A percentile compares a stretch with the other conserved stretches of the same genome.
Conservation (phyloP, 2,329 filamentous ascomycete species). For the Claviceps capensis region DNA sequence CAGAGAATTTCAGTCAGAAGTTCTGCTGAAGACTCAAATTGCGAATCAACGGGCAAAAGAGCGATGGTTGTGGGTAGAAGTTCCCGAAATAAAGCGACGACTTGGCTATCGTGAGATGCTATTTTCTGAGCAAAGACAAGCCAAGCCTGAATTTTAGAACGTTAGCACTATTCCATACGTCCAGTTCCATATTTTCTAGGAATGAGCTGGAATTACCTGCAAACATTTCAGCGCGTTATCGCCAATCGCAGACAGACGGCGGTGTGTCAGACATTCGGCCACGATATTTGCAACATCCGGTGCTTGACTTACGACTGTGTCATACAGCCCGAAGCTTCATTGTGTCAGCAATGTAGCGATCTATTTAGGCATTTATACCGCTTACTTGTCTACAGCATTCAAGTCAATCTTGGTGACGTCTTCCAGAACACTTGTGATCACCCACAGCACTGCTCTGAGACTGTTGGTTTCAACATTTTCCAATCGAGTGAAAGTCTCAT, state of each 20-base stretch:
- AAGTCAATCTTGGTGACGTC: slow-evolving; percentile 45
- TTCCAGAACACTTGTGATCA: slow-evolving; percentile 29
- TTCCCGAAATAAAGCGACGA: slow-evolving; percentile 44
- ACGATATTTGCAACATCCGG: slow-evolving; percentile 28
- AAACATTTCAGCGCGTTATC: slow-evolving; percentile 46
- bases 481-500: slow-evolving; percentile 31
- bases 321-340: slow-evolving; percentile 24
- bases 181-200: background rate
- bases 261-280: slow-evolving; percentile 17
- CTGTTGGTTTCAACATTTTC: slow-evolving; percentile 32
- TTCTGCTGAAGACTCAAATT: slow-evolving; percentile 48
- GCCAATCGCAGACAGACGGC: slow-evolving; percentile 23
- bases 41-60: slow-evolving; percentile 42
- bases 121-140: slow-evolving; percentile 57
- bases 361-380: background rate
- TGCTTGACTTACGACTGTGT: slow-evolving; percentile 26
- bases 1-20: slow-evolving; percentile 51
- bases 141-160: slow-evolving; percentile 45
- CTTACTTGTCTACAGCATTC: slow-evolving; percentile 43
- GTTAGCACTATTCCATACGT: background rate
- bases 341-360: slow-evolving; percentile 1
- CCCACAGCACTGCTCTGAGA: slow-evolving; percentile 48
- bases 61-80: slow-evolving; percentile 46
- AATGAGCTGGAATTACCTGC: slow-evolving; percentile 30
- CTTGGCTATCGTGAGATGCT: slow-evolving; percentile 40